Base-by-base conservation (phyloP, 257 asterid genomes). In the Fraxinus anomala region DNA sequence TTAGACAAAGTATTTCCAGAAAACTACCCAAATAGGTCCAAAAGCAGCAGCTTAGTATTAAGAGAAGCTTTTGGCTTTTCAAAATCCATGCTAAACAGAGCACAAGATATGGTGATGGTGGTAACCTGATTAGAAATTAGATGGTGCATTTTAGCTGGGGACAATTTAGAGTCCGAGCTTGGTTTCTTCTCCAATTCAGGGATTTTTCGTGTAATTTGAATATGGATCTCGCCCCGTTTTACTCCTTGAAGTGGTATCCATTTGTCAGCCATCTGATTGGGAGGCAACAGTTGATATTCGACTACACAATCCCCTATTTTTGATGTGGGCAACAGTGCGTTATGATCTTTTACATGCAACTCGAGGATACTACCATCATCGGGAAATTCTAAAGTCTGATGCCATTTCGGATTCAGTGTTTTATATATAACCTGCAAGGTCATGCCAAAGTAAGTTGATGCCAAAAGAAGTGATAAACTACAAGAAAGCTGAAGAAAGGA, bases 201-300 rank as follows among this genome's bases (percentile, higher is more conserved):
- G 77, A 90, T 77, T 91, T 82, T 91, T 75, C 92, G 85, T 17
- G 96, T 96, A 73, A 96, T 80, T 75, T 91, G 99, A 72, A 96
- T 82, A 88, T 89, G 97, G 76, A 96, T 90, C 78, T 96, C 99
- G 17, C 99, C 99, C 6, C 84, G 88, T 77, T 88, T 92, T 5
- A 96, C 99, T 31, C 90, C 91, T 89, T 96, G 99, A 47, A 96
- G 92, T 1, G 99, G 99, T 86, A 96, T 94, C 99, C 98, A 93
- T 79, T 90, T 92, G 44, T 96, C 97, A 8, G 90, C 92, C 97
- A 90, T 89, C 78, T 93, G 86, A 80, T 96, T 96, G 49, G 97
- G 97, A 73, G 97, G 93, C 79, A 96, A 73, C 84, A 92, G 85
- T 28, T 92, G 94, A 79, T 96, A 96, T 77, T 96, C 99, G 8